Evolutionary conservation across 208 protist species (phyloP).

Genomic region (Trypanosoma cruzi): DNA sequence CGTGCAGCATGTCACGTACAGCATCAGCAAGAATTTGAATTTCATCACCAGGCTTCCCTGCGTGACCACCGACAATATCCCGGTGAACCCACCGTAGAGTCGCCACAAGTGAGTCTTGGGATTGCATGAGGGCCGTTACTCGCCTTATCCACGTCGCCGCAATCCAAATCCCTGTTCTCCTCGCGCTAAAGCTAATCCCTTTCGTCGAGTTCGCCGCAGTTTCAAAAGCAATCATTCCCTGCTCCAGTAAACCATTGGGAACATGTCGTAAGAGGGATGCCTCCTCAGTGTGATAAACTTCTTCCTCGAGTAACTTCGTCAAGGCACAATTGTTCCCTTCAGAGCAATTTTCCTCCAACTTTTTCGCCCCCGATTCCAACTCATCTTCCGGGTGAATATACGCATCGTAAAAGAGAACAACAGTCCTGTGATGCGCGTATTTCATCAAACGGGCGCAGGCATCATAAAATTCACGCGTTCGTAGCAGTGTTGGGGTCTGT

Average conservation of each 20-base stretch:
- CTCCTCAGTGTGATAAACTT: not conserved
- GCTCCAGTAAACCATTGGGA: slow-evolving; percentile 1
- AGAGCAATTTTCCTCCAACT: not conserved
- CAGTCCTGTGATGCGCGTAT: not conserved
- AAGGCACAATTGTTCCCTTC: not conserved
- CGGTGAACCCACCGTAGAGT: slow-evolving; percentile 21
- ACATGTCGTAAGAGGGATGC: not conserved
- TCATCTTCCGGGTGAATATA: slow-evolving; percentile 16
- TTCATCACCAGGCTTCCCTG: not conserved
- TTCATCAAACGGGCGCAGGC: slow-evolving; percentile 20
- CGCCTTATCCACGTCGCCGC: slow-evolving; percentile 10
- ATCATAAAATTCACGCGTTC: slow-evolving; percentile 19
- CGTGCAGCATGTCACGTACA: slow-evolving; percentile 5
- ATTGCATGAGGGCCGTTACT: not conserved
- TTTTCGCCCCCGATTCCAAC: not conserved
- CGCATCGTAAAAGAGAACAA: slow-evolving; percentile 30
- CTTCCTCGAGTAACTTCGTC: slow-evolving; percentile 1
- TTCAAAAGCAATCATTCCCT: slow-evolving; percentile 19
- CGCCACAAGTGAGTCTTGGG: not conserved
- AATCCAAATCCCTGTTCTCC: slow-evolving; percentile 14
- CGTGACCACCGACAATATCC: not conserved
- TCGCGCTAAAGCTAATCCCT: not conserved
- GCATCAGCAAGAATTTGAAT: slow-evolving; percentile 18
- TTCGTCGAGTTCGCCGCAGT: slow-evolving; percentile 5
- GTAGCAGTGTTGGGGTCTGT: slow-evolving; percentile 17